A percentile compares a stretch with the other conserved stretches of the same genome.
Evolutionary conservation across 2,329 filamentous ascomycete species (phyloP).

Genomic region (Xylariaceae sp.): DNA sequence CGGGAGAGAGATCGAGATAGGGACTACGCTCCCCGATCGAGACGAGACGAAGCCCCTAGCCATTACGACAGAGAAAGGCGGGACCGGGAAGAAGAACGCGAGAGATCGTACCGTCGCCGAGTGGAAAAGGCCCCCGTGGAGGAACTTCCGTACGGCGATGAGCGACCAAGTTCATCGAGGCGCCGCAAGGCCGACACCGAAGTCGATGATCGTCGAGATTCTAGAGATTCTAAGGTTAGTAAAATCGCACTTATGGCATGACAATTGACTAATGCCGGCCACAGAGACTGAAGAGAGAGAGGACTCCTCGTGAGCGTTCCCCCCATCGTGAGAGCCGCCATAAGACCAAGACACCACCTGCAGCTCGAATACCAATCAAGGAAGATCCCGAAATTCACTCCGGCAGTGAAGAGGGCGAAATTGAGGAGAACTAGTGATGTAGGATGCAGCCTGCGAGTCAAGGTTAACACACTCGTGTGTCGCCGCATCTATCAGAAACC

Average conservation of each 20-base stretch:
- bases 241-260: constrained; percentile 17
- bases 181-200: constrained; percentile 78
- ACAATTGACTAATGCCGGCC: constrained; percentile 24
- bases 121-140: constrained; percentile 66
- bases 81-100: constrained; percentile 84
- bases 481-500: constrained; percentile 7
- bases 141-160: constrained; percentile 86
- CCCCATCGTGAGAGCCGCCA: constrained; percentile 53
- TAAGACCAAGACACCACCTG: constrained; percentile 54
- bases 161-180: constrained; percentile 61
- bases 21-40: constrained; percentile 49
- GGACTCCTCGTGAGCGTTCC: constrained; percentile 57
- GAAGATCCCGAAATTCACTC: constrained; percentile 66
- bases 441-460: constrained; percentile 4
- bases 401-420: constrained; percentile 96
- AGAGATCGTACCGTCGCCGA: constrained; percentile 80
- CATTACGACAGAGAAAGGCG: constrained; percentile 83
- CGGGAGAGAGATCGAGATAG: constrained; percentile 41
- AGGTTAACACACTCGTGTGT: constrained; percentile 4
- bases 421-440: constrained; percentile 67
- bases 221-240: constrained; percentile 63
- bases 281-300: constrained; percentile 57
- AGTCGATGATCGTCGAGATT: constrained; percentile 62
- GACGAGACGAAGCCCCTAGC: constrained; percentile 58
- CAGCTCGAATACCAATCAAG: constrained; percentile 34